These are phyloP conservation scores for Entelexis paramagnoliae DNA, from an alignment of 1,139 yeast genomes.

Conservation along the genomic window DNA sequence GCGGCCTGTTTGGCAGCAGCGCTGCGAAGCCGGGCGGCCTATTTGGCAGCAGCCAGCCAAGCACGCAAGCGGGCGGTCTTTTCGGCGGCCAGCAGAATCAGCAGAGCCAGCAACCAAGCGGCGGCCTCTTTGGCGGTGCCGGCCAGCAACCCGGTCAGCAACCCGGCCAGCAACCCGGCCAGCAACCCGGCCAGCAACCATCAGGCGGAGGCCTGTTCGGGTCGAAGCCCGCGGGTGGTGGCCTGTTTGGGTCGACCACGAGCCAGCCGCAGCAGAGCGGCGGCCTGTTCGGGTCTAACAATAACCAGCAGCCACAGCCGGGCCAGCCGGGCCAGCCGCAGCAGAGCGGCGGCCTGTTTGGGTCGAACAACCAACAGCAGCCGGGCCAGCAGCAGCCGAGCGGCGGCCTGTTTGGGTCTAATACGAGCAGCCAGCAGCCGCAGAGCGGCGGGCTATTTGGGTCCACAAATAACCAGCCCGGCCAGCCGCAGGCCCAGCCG, in stretches of 20 bases:
- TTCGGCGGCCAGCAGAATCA: background rate
- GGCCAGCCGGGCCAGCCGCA: background rate
- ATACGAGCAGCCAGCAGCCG: background rate
- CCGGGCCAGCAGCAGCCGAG: background rate
- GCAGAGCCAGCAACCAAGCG: background rate
- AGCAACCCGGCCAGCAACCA: background rate
- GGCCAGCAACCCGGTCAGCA: background rate
- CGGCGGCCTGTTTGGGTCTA: constrained; percentile 11
- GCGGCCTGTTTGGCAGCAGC: constrained; percentile 9
- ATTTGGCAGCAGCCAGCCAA: background rate
- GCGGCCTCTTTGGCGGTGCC: constrained; percentile 12
- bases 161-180: background rate
- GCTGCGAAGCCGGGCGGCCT: constrained; percentile 14
- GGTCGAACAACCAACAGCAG: background rate
- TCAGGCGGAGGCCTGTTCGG: background rate
- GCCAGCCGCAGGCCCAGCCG: background rate
- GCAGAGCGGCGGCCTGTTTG: constrained; percentile 10
- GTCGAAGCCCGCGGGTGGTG: background rate
- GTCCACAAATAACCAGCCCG: too few species aligned
- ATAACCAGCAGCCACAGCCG: constrained; percentile 1
- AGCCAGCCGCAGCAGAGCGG: background rate
- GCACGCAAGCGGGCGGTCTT: background rate
- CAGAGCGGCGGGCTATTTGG: constrained; percentile 2
- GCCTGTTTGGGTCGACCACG: background rate
- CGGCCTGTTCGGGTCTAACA: constrained; percentile 7